Base-by-base conservation (phyloP, 2,329 filamentous ascomycete species). In the Ampelomyces quisqualis region DNA sequence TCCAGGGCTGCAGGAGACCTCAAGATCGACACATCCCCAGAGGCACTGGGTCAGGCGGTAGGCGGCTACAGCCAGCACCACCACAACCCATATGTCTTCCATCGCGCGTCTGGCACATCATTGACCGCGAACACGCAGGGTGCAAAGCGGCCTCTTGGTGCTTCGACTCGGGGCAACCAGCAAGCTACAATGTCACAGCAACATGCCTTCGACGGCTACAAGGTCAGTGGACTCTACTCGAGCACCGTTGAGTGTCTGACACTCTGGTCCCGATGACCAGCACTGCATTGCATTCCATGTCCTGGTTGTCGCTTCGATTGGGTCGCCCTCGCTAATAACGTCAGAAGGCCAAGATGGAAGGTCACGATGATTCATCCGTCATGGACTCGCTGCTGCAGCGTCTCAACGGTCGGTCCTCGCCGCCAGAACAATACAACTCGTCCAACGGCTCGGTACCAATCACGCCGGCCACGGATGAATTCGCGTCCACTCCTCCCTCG, bases 361-460 rank as follows among this genome's bases (percentile, higher is more conserved):
- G 53, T 47, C 38, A 38, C 50, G 50, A 58, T 7, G 58, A 60
- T 13, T 37, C 46, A 7, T 47, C 57, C 7, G 54, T 62, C 36
- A 61, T 67, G 46, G 87, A 93, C 57, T 83, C 83, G 45, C 79
- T 90, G 36, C 73, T 90, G 50, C 80, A 84, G 40, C 86, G 84
- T 62, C 76, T 91, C 33, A 80, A 81, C n/a, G 83, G 90, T 64
- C 58, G 56, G 5, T 61, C 62, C 2, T 59, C 62, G 19, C 57
- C 62, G 3, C 48, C 55, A 4, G 55, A 66, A 20, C 85, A 89
- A 58, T 80, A 64, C 81, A 85, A 57, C 40, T 69, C 78, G 4
- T 70, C 78, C 7, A 80, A 72, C 67, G 79, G 71, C 53, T 84
- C 82, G 2, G 65, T 85, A 20, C 79, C 82, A 2, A 76, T 84